These are phyloP conservation scores for Thalassiosira ordinaria DNA, from an alignment of 352 stramenopile genomes.

Conservation along the genomic window DNA sequence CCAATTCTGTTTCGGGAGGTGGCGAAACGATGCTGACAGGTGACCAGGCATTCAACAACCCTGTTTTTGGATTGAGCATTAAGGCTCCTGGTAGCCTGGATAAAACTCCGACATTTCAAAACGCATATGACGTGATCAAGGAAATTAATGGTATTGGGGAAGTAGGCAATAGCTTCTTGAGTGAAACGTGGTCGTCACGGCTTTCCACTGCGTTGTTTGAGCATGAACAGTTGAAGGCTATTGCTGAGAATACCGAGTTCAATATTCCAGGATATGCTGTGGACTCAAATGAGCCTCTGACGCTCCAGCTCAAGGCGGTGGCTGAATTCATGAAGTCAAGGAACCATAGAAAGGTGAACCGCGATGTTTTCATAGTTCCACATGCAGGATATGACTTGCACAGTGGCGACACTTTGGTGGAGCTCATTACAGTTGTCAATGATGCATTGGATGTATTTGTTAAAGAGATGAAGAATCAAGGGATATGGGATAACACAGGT, in stretches of 20 bases:
- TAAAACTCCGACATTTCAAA: conserved; percentile 18
- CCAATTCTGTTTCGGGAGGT: conserved; percentile 3
- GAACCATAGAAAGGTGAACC: conserved; percentile 26
- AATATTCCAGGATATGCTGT: not conserved
- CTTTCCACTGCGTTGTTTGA: conserved; percentile 20
- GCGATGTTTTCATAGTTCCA: conserved; percentile 66
- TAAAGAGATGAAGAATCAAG: conserved; percentile 72
- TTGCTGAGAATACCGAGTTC: conserved; percentile 4
- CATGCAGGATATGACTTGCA: conserved; percentile 81
- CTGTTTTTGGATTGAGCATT: not conserved
- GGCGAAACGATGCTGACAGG: conserved; percentile 5
- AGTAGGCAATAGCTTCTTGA: conserved; percentile 7
- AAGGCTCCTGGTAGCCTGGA: not conserved
- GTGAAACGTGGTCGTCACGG: conserved; percentile 21
- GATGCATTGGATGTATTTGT: conserved; percentile 61
- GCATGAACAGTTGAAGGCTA: conserved; percentile 1
- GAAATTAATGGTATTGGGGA: conserved; percentile 35
- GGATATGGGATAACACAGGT: conserved; percentile 66
- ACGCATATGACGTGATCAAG: conserved; percentile 22
- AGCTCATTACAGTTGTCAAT: conserved; percentile 57
- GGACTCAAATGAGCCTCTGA: not conserved
- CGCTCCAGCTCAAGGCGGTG: not conserved
- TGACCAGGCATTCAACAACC: conserved; percentile 5
- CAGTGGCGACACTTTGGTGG: conserved; percentile 18
- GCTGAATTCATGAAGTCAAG: conserved; percentile 1